Percentiles rank a stretch among this genome's conserved stretches.
Conservation (phyloP, 139 green algal genomes). For the Chlamydomonas sphaeroides region DNA sequence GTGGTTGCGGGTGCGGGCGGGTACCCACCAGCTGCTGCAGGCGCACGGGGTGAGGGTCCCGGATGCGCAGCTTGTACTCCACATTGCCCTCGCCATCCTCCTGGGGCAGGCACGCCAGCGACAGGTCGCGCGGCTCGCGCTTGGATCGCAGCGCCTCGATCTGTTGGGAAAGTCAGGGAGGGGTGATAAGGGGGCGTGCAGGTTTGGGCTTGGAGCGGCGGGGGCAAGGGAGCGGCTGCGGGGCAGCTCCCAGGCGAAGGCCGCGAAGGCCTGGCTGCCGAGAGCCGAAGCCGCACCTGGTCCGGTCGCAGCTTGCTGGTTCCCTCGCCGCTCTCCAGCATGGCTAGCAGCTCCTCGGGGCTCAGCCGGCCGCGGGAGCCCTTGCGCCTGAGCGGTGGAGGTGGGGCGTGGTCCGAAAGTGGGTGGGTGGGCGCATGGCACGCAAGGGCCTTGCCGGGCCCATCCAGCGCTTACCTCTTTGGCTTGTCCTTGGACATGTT, state of each 20-base stretch:
- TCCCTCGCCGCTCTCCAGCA: conserved; percentile 8
- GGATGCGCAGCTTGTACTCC: conserved; percentile 88
- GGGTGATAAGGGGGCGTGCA: too few relatives aligned
- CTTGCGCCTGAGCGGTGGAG: too few relatives aligned
- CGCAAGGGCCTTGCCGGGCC: too few relatives aligned
- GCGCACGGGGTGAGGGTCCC: conserved; percentile 64
- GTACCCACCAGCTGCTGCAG: conserved; percentile 85
- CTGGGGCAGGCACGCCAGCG: conserved; percentile 56
- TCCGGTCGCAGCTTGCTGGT: conserved; percentile 9
- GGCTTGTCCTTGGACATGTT: neutral
- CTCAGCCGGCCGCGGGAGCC: conserved; percentile 10
- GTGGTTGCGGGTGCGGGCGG: too few relatives aligned
- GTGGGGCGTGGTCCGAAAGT: too few relatives aligned
- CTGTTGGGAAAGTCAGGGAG: too few relatives aligned
- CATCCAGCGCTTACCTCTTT: too few relatives aligned
- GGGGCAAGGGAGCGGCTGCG: too few relatives aligned
- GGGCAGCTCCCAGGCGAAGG: too few relatives aligned
- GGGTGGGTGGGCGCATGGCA: too few relatives aligned
- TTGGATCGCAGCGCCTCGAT: conserved; percentile 68
- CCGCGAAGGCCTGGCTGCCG: too few relatives aligned
- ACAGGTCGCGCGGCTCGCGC: conserved; percentile 52
- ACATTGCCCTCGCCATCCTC: conserved; percentile 83
- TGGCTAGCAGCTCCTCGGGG: conserved; percentile 8
- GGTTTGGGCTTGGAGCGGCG: too few relatives aligned
- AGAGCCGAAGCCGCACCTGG: neutral